phyloP scores from a whole-genome alignment of 192 early-diverging fungal genomes.

The Entomortierella chlamydospora region DNA sequence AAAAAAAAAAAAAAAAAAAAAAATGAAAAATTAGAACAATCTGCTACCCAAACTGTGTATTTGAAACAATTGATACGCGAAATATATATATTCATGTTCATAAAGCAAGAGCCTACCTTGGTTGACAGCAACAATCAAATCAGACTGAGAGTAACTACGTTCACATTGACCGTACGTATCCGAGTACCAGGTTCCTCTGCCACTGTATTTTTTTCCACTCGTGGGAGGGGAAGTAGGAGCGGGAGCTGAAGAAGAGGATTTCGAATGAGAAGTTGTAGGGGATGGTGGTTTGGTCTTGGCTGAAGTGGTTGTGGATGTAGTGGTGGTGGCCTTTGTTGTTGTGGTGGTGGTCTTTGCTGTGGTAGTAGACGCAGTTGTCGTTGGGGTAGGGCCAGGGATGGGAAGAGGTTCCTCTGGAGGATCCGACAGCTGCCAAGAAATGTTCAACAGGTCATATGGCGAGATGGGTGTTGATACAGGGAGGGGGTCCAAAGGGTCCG shows the following conservation, averaged over 20 bases:
- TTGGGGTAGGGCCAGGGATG: not conserved
- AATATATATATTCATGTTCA: not conserved
- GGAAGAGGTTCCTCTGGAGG: conserved; percentile 5
- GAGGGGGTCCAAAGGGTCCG: conserved; percentile 16
- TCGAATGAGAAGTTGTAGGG: too few relatives aligned
- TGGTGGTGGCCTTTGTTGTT: conserved; percentile 2
- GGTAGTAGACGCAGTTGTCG: conserved; percentile 4
- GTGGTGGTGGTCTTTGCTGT: conserved; percentile 3
- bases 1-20: too few relatives aligned
- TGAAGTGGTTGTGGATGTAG: not conserved
- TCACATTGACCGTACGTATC: conserved; percentile 50
- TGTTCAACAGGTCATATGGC: conserved; percentile 22
- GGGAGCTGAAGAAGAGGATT: too few relatives aligned
- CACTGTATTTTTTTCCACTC: conserved; percentile 12
- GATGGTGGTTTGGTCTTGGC: conserved; percentile 1
- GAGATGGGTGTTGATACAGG: conserved; percentile 21
- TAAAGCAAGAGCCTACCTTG: conserved; percentile 21
- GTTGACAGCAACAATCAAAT: conserved; percentile 50
- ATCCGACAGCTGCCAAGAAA: conserved; percentile 23
- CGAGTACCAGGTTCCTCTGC: conserved; percentile 50
- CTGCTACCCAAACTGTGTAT: too few relatives aligned
- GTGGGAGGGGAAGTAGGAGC: conserved; percentile 4
- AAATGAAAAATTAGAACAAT: too few relatives aligned
- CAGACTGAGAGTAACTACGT: conserved; percentile 40
- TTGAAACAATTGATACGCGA: too few relatives aligned